Base-by-base conservation (phyloP, 1,284 basidiomycete genomes). In the Veloboletus limbatus region DNA sequence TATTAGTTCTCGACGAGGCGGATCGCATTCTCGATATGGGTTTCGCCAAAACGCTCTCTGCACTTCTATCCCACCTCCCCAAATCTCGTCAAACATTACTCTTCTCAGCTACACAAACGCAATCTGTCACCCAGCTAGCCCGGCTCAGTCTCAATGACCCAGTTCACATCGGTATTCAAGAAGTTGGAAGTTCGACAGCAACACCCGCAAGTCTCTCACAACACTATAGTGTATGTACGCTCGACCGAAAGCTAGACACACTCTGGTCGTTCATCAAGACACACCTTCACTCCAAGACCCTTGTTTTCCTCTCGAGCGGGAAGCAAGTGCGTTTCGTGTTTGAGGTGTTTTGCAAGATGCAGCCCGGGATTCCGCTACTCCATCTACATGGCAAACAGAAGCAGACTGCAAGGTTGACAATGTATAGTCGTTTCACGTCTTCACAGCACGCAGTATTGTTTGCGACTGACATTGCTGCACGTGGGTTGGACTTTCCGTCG, bases 261-360 rank as follows among this genome's bases (percentile, higher is more conserved):
- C 79, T 99, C 18, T 99, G 90, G 85, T 88, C 86, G 36, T 99
- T 99, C 70, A 85, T 99, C 70, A 95, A 93, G 69, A 89, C 85
- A 9, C 97, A 99, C 63, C 76, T 97, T 9, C 91, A 94, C 65
- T 82, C 79, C 63, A 99, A 99, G 70, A 82, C 83, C 4, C 85
- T 99, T 42, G 91, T 98, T 7, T 99, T 99, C 70, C 77, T 98
- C 62, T 97, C 93, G 24, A 88, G 86, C 49, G 93, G 94, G 67
- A 98, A 98, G 67, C 96, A 99, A 71, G 93, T 97, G 35, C 89
- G 94, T 24, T 98, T 97, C 68, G 88, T 90, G n/a, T 97, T 91
- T 63, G 94, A 97, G 71, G 90, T 88, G 4, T 99, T 99, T 69
- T 89, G 93, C 70, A 88, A 87, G 67, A 81, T 99, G 71, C 93